Evolutionary conservation across 768 basidiomycete species (phyloP), one percentile per base, ranked within the genome.

Genomic region (Leccinum obscurum): DNA sequence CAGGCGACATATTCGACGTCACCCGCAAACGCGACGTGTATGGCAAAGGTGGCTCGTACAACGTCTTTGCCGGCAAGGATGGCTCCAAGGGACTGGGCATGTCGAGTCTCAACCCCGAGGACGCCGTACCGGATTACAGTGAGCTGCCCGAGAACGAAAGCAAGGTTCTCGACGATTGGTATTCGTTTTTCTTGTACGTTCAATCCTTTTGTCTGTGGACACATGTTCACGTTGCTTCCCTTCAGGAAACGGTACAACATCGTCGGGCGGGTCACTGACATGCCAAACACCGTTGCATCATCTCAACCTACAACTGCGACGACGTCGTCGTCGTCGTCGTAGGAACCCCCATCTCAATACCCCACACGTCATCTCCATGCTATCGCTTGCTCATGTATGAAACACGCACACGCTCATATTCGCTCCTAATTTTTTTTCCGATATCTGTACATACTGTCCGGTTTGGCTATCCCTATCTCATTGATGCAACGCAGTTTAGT

Each of bases 51-150:
- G 78, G 80, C 26, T 85, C 89, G 4, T 93, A 95, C 75, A 82
- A 85, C 64, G 75, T 96, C 22, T 98, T 98, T 72, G 93, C 95
- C 34, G 96, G 95, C 50, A 96, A 92, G 76, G 96, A 99, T 69
- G 96, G 88, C 0, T 95, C 93, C 8, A 85, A 81, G 63, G 96
- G 90, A 0, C 79, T 99, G 7, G 96, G 94, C 48, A 88, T 87
- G 85, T 94, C 92, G 55, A 95, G 92, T 66, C 77, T 97, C 66
- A 91, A 92, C 56, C 75, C 79, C 4, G 89, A 93, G 73, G 87
- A 98, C 69, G 96, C 95, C 10, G 81, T 94, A 2, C 77, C 93
- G 13, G 95, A 99, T 70, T 97, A 92, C 70, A 92, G 88, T 66
- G 73, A 66, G 0, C 80, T 99, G 55, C 80, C 83, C 48, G 87